phyloP scores from a whole-genome alignment of 306 rosid genomes.

The Cucumis sativus region Cucumber_9930_V3 NC_026659.2:21078001-21078500 shows the following conservation, averaged over 20 bases:
- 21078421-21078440: neutral
- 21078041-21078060: no score
- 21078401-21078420: neutral
- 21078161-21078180: no score
- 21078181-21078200: neutral
- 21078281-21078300: neutral
- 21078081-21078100: no score
- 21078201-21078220: neutral
- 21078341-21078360: neutral
- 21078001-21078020: no score
- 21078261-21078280: neutral
- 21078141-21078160: no score
- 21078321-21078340: neutral
- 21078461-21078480: neutral
- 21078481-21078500: neutral
- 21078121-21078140: no score
- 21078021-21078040: no score
- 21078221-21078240: neutral
- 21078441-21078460: neutral
- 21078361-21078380: neutral
- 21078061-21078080: no score
- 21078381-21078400: neutral
- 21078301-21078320: neutral
- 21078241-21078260: neutral
- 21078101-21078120: no score